These are phyloP conservation scores for Prunus fruticosa DNA, from an alignment of 306 rosid genomes.

Conservation along the genomic window DNA sequence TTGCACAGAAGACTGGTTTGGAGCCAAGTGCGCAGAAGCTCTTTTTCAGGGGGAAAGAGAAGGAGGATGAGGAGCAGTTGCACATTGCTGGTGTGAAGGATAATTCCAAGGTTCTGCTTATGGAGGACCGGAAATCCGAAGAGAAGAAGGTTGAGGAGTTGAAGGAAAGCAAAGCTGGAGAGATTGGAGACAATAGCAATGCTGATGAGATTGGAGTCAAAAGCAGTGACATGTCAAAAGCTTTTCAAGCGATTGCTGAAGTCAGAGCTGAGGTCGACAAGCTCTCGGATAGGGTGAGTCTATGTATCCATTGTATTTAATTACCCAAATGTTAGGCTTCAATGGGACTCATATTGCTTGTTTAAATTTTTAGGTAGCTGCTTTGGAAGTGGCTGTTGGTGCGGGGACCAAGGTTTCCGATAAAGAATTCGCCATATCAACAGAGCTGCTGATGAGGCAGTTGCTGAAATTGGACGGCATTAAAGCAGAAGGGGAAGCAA, in stretches of 20 bases:
- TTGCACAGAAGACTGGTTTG: conserved; percentile 62
- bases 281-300: conserved; percentile 70
- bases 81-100: conserved; percentile 75
- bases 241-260: conserved; percentile 54
- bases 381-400: conserved; percentile 61
- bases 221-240: conserved; percentile 48
- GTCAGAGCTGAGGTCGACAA: conserved; percentile 72
- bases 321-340: conserved; percentile 1
- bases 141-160: conserved; percentile 55
- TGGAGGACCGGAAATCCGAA: conserved; percentile 52
- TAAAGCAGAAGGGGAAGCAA: conserved; percentile 83
- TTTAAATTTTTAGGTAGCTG: conserved; percentile 55
- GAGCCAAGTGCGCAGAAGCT: conserved; percentile 63
- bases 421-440: conserved; percentile 56
- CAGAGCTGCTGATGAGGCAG: conserved; percentile 87
- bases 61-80: conserved; percentile 62
- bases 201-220: conserved; percentile 10
- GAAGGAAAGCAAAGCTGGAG: conserved; percentile 42
- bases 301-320: neutral
- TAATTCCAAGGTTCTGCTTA: conserved; percentile 61
- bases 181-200: conserved; percentile 18
- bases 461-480: conserved; percentile 79
- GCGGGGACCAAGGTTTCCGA: conserved; percentile 73
- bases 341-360: conserved; percentile 12
- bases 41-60: conserved; percentile 68